These are phyloP conservation scores for Penicillium samsonianum DNA, from an alignment of 495 filamentous ascomycete genomes.

Conservation along the genomic window DNA sequence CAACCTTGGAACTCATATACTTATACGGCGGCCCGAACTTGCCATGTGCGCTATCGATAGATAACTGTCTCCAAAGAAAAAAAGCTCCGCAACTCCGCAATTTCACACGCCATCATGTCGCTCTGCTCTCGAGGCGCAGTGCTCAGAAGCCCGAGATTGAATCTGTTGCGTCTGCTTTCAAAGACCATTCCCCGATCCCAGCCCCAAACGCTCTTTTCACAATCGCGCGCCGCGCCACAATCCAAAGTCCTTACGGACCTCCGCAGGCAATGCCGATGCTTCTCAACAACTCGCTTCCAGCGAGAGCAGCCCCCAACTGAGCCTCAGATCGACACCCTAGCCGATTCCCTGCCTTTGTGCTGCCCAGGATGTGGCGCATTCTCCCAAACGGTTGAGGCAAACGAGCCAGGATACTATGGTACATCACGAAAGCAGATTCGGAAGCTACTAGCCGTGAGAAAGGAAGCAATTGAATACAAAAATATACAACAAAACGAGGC, in stretches of 20 bases:
- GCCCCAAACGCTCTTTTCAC: background rate
- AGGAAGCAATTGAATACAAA: slow-evolving; percentile 44
- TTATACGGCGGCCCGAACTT: slow-evolving; percentile 1
- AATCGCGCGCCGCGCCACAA: slow-evolving; percentile 13
- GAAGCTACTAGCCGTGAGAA: slow-evolving; percentile 38
- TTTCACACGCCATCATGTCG: slow-evolving; percentile 31
- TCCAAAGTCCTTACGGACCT: background rate
- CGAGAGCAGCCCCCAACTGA: slow-evolving; percentile 9
- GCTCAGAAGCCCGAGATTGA: slow-evolving; percentile 19
- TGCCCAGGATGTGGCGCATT: slow-evolving; percentile 92
- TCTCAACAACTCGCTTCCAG: slow-evolving; percentile 23
- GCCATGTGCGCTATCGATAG: slow-evolving; percentile 27
- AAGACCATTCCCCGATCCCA: background rate
- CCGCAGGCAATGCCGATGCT: slow-evolving; percentile 21
- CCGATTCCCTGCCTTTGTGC: slow-evolving; percentile 36
- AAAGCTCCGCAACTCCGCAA: slow-evolving; percentile 29
- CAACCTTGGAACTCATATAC: background rate
- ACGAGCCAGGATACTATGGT: slow-evolving; percentile 76
- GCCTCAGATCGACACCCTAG: slow-evolving; percentile 11
- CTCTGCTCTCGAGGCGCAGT: slow-evolving; percentile 33
- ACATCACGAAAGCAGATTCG: slow-evolving; percentile 50
- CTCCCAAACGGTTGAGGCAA: slow-evolving; percentile 67
- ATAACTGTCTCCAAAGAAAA: slow-evolving; percentile 19
- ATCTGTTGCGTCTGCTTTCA: background rate
- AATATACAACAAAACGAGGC: background rate